Base-by-base conservation (phyloP, 129 eudicot species). In the Logfia minima region DNA sequence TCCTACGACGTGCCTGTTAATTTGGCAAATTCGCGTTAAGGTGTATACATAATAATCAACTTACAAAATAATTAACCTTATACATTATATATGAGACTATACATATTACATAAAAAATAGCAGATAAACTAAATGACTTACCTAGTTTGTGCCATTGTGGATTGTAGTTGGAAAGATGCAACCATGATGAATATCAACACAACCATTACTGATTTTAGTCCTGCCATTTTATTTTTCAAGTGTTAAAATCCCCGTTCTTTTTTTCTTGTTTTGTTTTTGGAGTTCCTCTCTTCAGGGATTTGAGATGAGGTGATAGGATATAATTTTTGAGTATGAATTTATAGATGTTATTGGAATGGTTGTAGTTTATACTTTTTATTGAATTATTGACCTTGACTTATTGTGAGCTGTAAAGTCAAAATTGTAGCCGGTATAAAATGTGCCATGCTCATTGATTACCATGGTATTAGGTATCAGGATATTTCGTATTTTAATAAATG, bases 341-440 rank as follows among this genome's bases (percentile, higher is more conserved):
- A 72, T 79, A 71, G 14, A 28, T 41, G 78, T 43, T 79, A 29
- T 35, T 48, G 66, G 17, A 22, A 72, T 22, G 43, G 35, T 21
- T 62, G 37, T 62, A 59, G 32, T 34, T 75, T 63, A 22, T 34
- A 18, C 32, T 10, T 4, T 29, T 29, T 45, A 62, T 56, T 19
- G 52, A 52, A 52, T 52, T 56, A 10, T 56, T 9, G 39, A 39
- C 2, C 16, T 76, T 77, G 74, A 67, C 74, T 53, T 76, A 21
- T 48, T 76, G 55, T 69, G 81, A 70, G 52, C 45, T 78, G 82
- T 59, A 78, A 78, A 70, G 76, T 78, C 24, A 43, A 78, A 39
- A 0, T 28, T 78, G 71, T 28, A 62, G 71, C 32, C 22, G 28
- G 77, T 63, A 45, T 39, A 29, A 23, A 75, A 39, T 61, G 70